A percentile compares a stretch with the other conserved stretches of the same genome.
These are phyloP conservation scores for Aspergillus mulundensis DNA, from an alignment of 495 filamentous ascomycete genomes.

Conservation along the genomic window DNA sequence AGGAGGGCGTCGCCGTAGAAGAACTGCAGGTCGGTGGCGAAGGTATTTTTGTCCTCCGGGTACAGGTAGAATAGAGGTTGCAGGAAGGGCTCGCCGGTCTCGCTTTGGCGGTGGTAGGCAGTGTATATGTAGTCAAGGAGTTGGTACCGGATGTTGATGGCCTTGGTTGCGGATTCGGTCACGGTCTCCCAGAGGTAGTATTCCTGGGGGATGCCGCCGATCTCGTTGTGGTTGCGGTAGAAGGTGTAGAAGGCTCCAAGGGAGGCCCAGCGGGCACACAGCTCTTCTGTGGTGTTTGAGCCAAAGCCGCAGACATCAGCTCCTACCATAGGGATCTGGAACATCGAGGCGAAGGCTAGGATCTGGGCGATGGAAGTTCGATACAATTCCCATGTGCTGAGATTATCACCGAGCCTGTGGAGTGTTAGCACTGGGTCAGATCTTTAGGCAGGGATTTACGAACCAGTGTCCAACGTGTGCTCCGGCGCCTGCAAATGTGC, in stretches of 20 bases:
- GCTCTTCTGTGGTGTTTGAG: conserved; percentile 65
- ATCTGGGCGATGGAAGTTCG: conserved; percentile 62
- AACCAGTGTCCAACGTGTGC: conserved; percentile 75
- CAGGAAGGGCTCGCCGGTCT: conserved; percentile 65
- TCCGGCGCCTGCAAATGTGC: conserved; percentile 79
- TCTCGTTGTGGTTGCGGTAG: conserved; percentile 73
- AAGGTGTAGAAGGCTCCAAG: conserved; percentile 79
- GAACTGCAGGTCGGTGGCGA: conserved; percentile 61
- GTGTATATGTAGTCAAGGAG: conserved; percentile 85
- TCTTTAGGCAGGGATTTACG: neutral
- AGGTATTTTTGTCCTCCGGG: conserved; percentile 60
- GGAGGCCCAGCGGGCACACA: conserved; percentile 82
- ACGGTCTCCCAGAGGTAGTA: conserved; percentile 72
- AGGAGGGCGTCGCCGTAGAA: conserved; percentile 70
- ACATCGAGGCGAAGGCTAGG: conserved; percentile 72
- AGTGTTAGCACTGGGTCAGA: neutral
- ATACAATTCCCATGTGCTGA: conserved; percentile 70
- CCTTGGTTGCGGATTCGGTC: conserved; percentile 60
- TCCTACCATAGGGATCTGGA: conserved; percentile 83
- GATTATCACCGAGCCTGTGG: conserved; percentile 69
- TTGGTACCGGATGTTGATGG: conserved; percentile 70
- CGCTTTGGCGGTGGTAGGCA: conserved; percentile 57
- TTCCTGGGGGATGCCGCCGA: conserved; percentile 58
- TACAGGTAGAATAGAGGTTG: conserved; percentile 70
- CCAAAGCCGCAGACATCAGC: conserved; percentile 79